phyloP scores from a whole-genome alignment of 768 basidiomycete species.

The Pluteus cervinus region DNA sequence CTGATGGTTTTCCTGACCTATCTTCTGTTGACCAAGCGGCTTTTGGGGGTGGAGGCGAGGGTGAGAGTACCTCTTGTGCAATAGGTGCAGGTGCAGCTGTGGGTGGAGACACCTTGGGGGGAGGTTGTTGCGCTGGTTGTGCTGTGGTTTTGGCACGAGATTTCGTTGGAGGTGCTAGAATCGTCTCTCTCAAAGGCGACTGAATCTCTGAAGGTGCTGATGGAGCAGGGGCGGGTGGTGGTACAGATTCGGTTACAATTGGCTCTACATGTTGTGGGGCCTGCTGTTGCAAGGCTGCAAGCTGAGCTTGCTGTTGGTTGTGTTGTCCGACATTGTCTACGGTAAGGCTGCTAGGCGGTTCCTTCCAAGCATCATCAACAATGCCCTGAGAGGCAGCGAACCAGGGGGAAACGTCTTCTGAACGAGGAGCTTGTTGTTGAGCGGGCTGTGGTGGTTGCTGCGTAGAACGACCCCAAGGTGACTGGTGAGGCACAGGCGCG shows the following conservation, averaged over 20 bases:
- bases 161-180: slow-evolving; percentile 8
- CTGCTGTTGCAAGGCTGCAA: slow-evolving; percentile 13
- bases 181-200: too few species aligned
- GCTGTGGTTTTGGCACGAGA: slow-evolving; percentile 2
- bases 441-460: too few species aligned
- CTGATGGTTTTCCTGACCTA: slow-evolving; percentile 52
- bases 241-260: slow-evolving; percentile 4
- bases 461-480: slow-evolving; percentile 31
- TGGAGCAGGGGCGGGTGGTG: slow-evolving; percentile 5
- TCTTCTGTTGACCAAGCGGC: slow-evolving; percentile 67
- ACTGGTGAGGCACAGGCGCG: slow-evolving; percentile 17
- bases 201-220: slow-evolving; percentile 6
- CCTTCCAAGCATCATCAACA: slow-evolving; percentile 43
- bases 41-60: slow-evolving; percentile 27
- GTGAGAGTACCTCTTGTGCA: slow-evolving; percentile 2
- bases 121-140: slow-evolving; percentile 3
- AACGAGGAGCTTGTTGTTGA: slow-evolving; percentile 18
- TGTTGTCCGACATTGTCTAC: slow-evolving; percentile 55
- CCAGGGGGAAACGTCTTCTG: slow-evolving; percentile 52
- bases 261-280: slow-evolving; percentile 10
- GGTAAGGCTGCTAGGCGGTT: slow-evolving; percentile 41
- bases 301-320: slow-evolving; percentile 43
- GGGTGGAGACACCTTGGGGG: too few species aligned
- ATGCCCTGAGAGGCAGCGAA: slow-evolving; percentile 38
- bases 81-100: too few species aligned